Base-by-base conservation (phyloP, 352 stramenopile genomes). In the Elongisporangium anandrum region DNA sequence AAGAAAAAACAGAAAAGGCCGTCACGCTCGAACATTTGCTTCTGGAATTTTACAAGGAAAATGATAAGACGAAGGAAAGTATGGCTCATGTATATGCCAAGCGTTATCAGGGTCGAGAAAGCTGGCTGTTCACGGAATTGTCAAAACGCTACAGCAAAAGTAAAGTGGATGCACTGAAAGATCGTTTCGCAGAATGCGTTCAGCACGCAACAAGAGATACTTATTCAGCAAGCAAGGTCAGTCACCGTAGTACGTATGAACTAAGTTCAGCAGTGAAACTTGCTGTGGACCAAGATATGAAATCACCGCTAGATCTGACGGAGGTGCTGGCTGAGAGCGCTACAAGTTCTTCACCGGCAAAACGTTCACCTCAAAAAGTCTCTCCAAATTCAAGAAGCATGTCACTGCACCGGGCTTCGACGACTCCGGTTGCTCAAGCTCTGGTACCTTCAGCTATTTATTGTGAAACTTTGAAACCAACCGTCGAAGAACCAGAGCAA, bases 1-100 rank as follows among this genome's bases (percentile, higher is more conserved):
- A 15, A 45, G 34, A 16, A 45, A 17, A 17, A 9, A 12, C 4
- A 4, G 34, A 17, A 4, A 45, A 45, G 34, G 13, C 34, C 4
- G 2, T 45, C 34, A 45, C 34, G 34, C 61, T 92, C n/a, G 72
- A 92, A 57, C 64, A 66, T 22, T 59, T 87, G n/a, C 50, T 93
- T 24, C 50, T 73, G 7, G 70, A 81, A 16, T 93, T 93, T 54
- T 93, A 88, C 54, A 77, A 64, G 2, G 60, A 77, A 50, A 67
- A 86, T 7, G 83, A 93, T 57, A 78, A 75, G 56, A 73, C 64
- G 21, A 83, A 80, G 45, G 19, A 87, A 23, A 76, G 69, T 17
- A 90, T 90, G 79, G 83, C 78, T 3, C 73, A 79, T 53, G 75
- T 78, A 38, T 91, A 91, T 53, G 68, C 70, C 2, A 85, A 79